Base-by-base conservation (phyloP, 176 grass and related monocot species). In the Aegilops longissima region DNA sequence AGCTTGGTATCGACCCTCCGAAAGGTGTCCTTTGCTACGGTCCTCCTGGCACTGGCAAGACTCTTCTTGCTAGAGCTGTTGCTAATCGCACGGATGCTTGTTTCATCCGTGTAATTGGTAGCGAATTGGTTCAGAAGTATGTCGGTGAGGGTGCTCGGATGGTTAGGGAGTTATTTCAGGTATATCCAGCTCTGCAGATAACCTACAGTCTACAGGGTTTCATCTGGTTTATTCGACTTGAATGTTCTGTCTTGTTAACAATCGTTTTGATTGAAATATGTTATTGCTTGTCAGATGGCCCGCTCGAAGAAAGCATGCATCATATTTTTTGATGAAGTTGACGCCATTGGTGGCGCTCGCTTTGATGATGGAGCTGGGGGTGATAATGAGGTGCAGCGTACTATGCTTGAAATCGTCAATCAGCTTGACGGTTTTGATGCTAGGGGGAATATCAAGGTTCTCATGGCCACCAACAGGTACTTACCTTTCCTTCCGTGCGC, bases 391-490 rank as follows among this genome's bases (percentile, higher is more conserved):
- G 96, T 98, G 13, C 95, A 98, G 67, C 91, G 96, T 33, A 98
- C 91, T 12, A 98, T 98, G 96, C 89, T 98, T 52, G 96, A 98
- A 91, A 98, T 98, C 33, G 96, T 98, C 10, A 98, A 98, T 71
- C 96, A 98, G 38, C 93, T 98, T 75, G 96, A 98, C 71, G 93
- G 96, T 29, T 98, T 98, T 89, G 96, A 98, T 85, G 91, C 96
- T 38, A 87, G 96, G 80, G 96, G 96, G 52, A 98, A 98, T 40
- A 98, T 98, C 73, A 98, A 98, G 73, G 96, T 98, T 92, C 93
- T 98, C 63, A 98, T 98, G 96, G 96, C 96, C 36, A 98, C 96
- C 9, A 98, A 98, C 23, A 98, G 96, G 95, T 98, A 89, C 68
- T 65, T 61, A 13, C 38, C 30, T 82, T 59, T 70, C 18, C 36